Percentiles rank a stretch among this genome's conserved stretches.
These are phyloP conservation scores for Volvox reticuliferus DNA, from an alignment of 139 green algal genomes.

Conservation along the genomic window DNA sequence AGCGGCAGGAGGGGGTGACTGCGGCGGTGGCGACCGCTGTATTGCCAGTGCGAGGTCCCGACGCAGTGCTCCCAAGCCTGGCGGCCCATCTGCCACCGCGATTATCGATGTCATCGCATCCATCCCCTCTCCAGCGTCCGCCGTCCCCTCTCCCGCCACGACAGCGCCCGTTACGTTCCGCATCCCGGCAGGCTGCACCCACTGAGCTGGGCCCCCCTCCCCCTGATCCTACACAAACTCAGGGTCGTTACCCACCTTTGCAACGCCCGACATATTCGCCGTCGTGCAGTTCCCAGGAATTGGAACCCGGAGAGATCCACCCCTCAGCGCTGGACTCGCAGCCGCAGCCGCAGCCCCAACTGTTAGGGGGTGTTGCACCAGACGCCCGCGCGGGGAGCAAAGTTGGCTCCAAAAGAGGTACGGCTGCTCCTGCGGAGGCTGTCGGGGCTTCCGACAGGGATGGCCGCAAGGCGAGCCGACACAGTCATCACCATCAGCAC, in stretches of 20 bases:
- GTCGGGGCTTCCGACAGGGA: neutral
- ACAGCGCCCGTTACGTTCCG: neutral
- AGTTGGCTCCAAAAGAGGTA: neutral
- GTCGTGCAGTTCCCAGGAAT: neutral
- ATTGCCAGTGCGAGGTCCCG: too few species aligned
- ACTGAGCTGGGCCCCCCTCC: neutral
- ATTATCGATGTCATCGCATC: neutral
- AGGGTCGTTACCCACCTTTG: neutral
- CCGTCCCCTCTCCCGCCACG: neutral
- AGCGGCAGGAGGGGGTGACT: too few species aligned
- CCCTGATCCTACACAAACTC: neutral
- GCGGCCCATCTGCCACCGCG: too few species aligned
- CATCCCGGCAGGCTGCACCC: neutral
- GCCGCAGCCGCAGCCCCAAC: neutral
- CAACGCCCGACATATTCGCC: neutral
- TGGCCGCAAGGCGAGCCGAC: neutral
- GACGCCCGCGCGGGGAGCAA: neutral
- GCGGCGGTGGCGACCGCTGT: too few species aligned
- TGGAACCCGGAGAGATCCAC: neutral
- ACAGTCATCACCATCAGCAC: neutral
- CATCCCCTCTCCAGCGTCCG: neutral
- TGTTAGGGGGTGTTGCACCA: neutral
- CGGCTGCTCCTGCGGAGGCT: neutral
- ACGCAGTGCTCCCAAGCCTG: too few species aligned
- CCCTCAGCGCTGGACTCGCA: neutral